A percentile compares a stretch with the other conserved stretches of the same genome.
Evolutionary conservation across 768 basidiomycete species (phyloP).

Genomic region (Botryobasidium botryosum): DNA sequence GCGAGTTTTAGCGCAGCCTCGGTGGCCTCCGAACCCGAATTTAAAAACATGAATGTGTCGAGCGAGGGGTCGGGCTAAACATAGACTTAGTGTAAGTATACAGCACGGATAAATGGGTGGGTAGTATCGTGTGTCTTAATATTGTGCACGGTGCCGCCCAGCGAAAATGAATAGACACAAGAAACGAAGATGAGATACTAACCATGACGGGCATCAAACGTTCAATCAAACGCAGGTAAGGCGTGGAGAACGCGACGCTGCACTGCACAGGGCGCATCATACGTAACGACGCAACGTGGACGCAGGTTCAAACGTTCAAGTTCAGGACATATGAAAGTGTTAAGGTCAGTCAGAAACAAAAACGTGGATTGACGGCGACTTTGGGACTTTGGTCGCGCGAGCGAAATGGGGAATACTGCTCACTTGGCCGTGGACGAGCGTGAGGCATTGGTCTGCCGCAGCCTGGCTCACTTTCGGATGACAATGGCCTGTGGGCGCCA

Average conservation of each 20-base stretch:
- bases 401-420: constrained; percentile 5
- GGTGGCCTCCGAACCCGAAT: constrained; percentile 86
- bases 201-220: constrained; percentile 74
- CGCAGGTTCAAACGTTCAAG: background rate
- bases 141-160: no score
- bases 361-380: no score
- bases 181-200: no score
- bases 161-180: no score
- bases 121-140: no score
- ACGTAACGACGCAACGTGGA: background rate
- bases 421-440: constrained; percentile 65
- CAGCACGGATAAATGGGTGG: no score
- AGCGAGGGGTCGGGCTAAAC: constrained; percentile 78
- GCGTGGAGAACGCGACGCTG: constrained; percentile 74
- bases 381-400: background rate
- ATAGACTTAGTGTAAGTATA: no score
- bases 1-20: constrained; percentile 85
- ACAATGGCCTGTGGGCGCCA: constrained; percentile 68
- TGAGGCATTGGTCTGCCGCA: constrained; percentile 75
- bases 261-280: constrained; percentile 30
- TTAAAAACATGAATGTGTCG: constrained; percentile 96
- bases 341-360: no score
- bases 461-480: constrained; percentile 76
- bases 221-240: constrained; percentile 77
- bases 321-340: no score